Percentiles rank a stretch among this genome's conserved stretches.
These are phyloP conservation scores for Kernera saxatilis DNA, from an alignment of 345 rosid species.

Conservation along the genomic window DNA sequence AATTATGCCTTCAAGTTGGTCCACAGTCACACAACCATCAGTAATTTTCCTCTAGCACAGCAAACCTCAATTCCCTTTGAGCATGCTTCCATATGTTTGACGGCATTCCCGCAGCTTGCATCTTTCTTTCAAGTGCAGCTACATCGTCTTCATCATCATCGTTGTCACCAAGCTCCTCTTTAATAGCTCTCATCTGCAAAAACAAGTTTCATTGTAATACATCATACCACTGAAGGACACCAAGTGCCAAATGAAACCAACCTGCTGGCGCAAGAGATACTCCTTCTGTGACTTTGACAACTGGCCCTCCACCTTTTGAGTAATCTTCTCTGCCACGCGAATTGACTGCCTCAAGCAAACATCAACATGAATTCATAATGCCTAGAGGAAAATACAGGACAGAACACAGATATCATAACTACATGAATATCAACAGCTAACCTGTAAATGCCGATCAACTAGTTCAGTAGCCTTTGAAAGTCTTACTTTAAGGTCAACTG, in stretches of 20 bases:
- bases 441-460: constrained; percentile 99
- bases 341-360: constrained; percentile 73
- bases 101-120: constrained; percentile 98
- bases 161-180: constrained; percentile 98
- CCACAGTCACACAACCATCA: not conserved
- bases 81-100: constrained; percentile 96
- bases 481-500: constrained; percentile 88
- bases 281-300: constrained; percentile 98
- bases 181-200: constrained; percentile 94
- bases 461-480: constrained; percentile 94
- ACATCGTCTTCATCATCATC: constrained; percentile 98
- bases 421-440: constrained; percentile 25
- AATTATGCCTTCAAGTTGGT: not conserved
- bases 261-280: constrained; percentile 99
- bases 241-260: constrained; percentile 33
- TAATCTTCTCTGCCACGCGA: constrained; percentile 98
- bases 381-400: not conserved
- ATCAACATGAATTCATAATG: constrained; percentile 25
- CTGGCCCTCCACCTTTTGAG: constrained; percentile 98
- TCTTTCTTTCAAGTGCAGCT: constrained; percentile 90
- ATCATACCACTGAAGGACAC: constrained; percentile 2
- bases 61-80: constrained; percentile 90
- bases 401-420: constrained; percentile 9
- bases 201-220: constrained; percentile 6
- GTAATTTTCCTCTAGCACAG: not conserved